Percentiles rank a stretch among this genome's conserved stretches.
phyloP scores from a whole-genome alignment of 202 grass and related monocot genomes.

The Hordeum pubiflorum region DNA sequence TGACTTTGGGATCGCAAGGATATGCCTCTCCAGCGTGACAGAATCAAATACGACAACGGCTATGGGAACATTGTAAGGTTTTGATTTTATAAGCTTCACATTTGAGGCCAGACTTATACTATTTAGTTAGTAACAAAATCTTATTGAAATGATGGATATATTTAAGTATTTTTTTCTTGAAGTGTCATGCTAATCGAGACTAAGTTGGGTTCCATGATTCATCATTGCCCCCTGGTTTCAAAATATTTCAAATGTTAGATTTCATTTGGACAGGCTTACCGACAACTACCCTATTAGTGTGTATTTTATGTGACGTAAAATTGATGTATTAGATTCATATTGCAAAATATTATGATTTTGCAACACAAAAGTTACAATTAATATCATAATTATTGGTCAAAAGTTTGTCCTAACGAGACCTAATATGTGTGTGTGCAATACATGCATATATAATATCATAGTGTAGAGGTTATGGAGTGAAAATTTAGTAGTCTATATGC shows the following conservation, averaged over 20 bases:
- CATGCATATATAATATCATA: not conserved
- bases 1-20: constrained; percentile 27
- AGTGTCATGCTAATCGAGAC: not conserved
- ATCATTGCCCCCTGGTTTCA: too few species aligned
- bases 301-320: too few species aligned
- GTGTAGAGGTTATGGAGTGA: not conserved
- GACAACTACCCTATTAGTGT: too few species aligned
- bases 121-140: not conserved
- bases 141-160: not conserved
- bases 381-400: too few species aligned
- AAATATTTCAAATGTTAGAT: too few species aligned
- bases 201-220: not conserved
- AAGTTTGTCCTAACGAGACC: too few species aligned
- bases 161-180: too few species aligned
- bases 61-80: constrained; percentile 9
- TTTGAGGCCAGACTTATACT: not conserved
- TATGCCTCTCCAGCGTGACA: not conserved
- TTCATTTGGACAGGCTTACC: too few species aligned
- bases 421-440: not conserved
- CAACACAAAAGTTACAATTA: too few species aligned
- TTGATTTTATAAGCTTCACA: not conserved
- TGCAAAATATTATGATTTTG: too few species aligned
- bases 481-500: not conserved
- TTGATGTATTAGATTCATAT: too few species aligned
- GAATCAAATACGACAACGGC: constrained; percentile 2